phyloP scores from a whole-genome alignment of 2,329 filamentous ascomycete genomes.

The Sporothrix mexicana region DNA sequence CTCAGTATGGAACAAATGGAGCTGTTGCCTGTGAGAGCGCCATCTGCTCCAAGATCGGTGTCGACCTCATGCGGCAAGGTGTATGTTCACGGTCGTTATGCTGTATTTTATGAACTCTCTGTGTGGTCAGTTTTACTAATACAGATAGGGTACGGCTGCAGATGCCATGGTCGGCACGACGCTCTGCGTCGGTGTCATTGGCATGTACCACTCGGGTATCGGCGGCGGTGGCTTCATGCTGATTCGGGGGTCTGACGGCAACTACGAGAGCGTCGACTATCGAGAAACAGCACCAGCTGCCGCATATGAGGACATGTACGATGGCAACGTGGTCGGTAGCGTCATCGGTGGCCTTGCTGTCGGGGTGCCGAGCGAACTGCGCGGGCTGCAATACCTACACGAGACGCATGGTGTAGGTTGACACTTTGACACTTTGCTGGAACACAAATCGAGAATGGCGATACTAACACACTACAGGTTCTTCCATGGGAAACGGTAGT shows the following conservation, averaged over 20 bases:
- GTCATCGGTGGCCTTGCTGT: conserved; percentile 74
- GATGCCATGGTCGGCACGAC: conserved; percentile 77
- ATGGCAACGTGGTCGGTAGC: conserved; percentile 69
- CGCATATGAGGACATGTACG: conserved; percentile 84
- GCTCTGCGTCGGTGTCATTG: conserved; percentile 76
- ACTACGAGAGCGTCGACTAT: conserved; percentile 87
- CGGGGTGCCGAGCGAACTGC: conserved; percentile 75
- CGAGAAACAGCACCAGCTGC: conserved; percentile 85
- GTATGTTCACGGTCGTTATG: conserved; percentile 42
- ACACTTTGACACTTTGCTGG: conserved; percentile 27
- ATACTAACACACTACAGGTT: conserved; percentile 42
- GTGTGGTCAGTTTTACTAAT: background rate
- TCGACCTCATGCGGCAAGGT: conserved; percentile 62
- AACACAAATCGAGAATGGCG: no score
- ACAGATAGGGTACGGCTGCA: conserved; percentile 69
- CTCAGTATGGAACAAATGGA: conserved; percentile 48
- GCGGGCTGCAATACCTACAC: conserved; percentile 81
- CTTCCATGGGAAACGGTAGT: conserved; percentile 76
- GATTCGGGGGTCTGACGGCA: conserved; percentile 72
- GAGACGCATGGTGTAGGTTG: conserved; percentile 65
- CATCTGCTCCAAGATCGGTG: conserved; percentile 72
- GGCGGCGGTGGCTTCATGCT: conserved; percentile 92
- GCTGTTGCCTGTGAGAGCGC: conserved; percentile 73
- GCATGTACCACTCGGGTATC: conserved; percentile 81
- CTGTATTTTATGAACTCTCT: background rate